Evolutionary conservation across 2,329 filamentous ascomycete genomes (phyloP).

Genomic region (Aspergillus hortae): DNA sequence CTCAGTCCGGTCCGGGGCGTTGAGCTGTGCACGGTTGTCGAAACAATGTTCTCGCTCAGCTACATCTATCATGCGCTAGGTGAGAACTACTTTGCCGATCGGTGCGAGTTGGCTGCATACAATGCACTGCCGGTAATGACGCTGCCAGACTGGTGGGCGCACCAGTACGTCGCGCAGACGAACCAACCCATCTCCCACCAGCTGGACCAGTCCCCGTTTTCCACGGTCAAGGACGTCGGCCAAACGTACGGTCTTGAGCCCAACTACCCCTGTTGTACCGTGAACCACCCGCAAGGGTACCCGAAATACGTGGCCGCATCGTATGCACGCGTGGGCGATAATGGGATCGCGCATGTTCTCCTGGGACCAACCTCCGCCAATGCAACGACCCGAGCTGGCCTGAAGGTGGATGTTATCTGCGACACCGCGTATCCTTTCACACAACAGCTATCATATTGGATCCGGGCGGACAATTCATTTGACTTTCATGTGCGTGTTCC

Average conservation of each 20-base stretch:
- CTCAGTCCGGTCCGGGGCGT: conserved; percentile 43
- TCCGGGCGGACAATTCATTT: conserved; percentile 35
- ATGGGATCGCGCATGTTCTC: conserved; percentile 50
- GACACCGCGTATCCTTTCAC: conserved; percentile 51
- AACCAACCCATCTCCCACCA: conserved; percentile 52
- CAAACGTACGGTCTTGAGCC: conserved; percentile 53
- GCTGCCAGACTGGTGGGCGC: conserved; percentile 54
- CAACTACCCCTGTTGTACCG: conserved; percentile 54
- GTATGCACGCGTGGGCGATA: conserved; percentile 42
- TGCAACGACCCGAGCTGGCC: conserved; percentile 21
- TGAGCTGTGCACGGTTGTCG: conserved; percentile 52
- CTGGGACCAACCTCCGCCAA: conserved; percentile 46
- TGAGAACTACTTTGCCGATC: conserved; percentile 48
- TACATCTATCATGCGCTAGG: conserved; percentile 52
- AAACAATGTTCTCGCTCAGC: conserved; percentile 50
- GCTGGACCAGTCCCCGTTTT: conserved; percentile 45
- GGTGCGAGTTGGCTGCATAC: conserved; percentile 52
- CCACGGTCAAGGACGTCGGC: conserved; percentile 44
- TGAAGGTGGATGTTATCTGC: conserved; percentile 42
- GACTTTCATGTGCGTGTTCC: conserved; percentile 48
- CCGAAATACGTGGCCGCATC: conserved; percentile 53
- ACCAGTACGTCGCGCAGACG: conserved; percentile 53
- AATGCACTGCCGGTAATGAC: conserved; percentile 54
- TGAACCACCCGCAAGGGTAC: conserved; percentile 57
- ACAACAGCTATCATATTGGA: conserved; percentile 38